Percentiles rank a stretch among this genome's conserved stretches.
Conservation (phyloP, 2,329 filamentous ascomycete genomes). For the Mariannaea elegans region DNA sequence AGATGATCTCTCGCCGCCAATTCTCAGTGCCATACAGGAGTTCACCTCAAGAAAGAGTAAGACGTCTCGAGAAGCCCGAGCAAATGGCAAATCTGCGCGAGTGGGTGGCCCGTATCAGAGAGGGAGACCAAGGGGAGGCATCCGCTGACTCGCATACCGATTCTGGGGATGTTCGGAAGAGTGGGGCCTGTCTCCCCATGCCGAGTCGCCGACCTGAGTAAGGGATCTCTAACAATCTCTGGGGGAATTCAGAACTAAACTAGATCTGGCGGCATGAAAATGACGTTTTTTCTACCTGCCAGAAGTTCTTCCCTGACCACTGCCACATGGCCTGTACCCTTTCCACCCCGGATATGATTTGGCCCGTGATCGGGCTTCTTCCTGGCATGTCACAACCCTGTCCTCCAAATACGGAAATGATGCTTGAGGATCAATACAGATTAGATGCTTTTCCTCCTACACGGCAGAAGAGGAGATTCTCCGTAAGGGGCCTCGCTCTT, state of each 20-base stretch:
- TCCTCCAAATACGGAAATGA: constrained; percentile 27
- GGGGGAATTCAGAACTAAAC: constrained; percentile 40
- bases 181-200: constrained; percentile 59
- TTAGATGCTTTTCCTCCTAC: constrained; percentile 49
- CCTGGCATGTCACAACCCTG: constrained; percentile 46
- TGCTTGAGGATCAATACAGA: constrained; percentile 37
- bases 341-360: constrained; percentile 47
- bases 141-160: too few species aligned
- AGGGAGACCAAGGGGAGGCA: too few species aligned
- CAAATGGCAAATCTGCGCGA: too few species aligned
- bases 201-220: constrained; percentile 56
- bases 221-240: constrained; percentile 39
- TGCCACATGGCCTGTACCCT: constrained; percentile 52
- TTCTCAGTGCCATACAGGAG: too few species aligned
- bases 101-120: too few species aligned
- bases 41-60: too few species aligned
- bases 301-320: constrained; percentile 52
- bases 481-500: constrained; percentile 47
- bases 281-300: constrained; percentile 53
- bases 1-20: too few species aligned
- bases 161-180: constrained; percentile 59
- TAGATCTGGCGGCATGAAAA: constrained; percentile 49
- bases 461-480: constrained; percentile 46
- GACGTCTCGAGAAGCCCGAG: too few species aligned
- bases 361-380: constrained; percentile 50